phyloP scores from a whole-genome alignment of 208 protist genomes.

The Zelonia costaricensis region DNA sequence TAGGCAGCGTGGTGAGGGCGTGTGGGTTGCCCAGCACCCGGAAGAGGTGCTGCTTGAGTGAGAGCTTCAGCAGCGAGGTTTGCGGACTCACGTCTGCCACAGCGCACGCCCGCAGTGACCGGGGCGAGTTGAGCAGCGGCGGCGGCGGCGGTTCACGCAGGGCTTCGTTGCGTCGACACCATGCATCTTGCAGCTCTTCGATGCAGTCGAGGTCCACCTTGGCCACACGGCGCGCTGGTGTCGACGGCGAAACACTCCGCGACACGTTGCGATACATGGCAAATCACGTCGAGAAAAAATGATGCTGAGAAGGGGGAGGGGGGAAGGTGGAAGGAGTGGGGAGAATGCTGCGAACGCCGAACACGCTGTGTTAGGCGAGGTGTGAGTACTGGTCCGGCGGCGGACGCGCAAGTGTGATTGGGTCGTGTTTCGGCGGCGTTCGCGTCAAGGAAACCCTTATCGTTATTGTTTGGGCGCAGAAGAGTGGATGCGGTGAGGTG shows the following conservation, averaged over 20 bases:
- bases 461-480: too few relatives aligned
- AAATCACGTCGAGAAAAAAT: too few relatives aligned
- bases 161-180: constrained; percentile 38
- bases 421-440: too few relatives aligned
- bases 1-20: constrained; percentile 19
- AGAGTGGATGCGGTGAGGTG: too few relatives aligned
- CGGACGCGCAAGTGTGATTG: too few relatives aligned
- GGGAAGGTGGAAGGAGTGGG: too few relatives aligned
- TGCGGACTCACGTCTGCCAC: constrained; percentile 25
- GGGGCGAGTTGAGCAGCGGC: constrained; percentile 62
- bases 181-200: constrained; percentile 58
- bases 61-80: constrained; percentile 39
- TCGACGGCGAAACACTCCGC: constrained; percentile 11
- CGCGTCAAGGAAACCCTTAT: too few relatives aligned
- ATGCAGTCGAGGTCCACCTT: constrained; percentile 52
- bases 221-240: neutral
- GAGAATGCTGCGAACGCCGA: too few relatives aligned
- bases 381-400: too few relatives aligned
- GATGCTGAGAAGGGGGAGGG: too few relatives aligned
- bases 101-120: constrained; percentile 52
- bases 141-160: constrained; percentile 31
- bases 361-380: too few relatives aligned
- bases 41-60: constrained; percentile 55
- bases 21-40: constrained; percentile 30
- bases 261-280: constrained; percentile 22